phyloP scores from a whole-genome alignment of 139 green algal species.

The Ettlia oleoabundans region DNA sequence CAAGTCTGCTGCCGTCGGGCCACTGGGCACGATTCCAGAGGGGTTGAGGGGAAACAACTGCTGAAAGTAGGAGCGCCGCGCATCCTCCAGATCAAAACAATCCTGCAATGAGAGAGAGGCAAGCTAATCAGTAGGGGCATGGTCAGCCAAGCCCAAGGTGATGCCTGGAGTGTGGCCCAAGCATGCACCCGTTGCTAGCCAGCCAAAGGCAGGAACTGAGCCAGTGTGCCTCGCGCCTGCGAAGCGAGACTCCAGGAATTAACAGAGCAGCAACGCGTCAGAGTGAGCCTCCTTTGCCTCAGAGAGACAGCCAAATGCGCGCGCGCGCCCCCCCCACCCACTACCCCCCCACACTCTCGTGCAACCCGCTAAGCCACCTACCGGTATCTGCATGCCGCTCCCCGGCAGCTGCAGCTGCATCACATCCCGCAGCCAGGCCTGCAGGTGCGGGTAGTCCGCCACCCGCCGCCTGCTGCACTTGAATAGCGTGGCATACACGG shows the following conservation, averaged over 20 bases:
- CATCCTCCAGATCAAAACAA: conserved; percentile 82
- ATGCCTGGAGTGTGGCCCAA: too few relatives aligned
- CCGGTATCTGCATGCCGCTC: conserved; percentile 20
- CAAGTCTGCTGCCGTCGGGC: conserved; percentile 55
- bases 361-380: not conserved
- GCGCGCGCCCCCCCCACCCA: too few relatives aligned
- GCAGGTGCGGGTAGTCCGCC: conserved; percentile 80
- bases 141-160: too few relatives aligned
- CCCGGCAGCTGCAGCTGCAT: conserved; percentile 58
- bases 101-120: not conserved
- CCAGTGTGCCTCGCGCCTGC: too few relatives aligned
- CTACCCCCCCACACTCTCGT: too few relatives aligned
- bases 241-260: too few relatives aligned
- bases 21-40: conserved; percentile 81
- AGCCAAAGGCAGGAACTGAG: too few relatives aligned
- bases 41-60: conserved; percentile 95
- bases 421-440: conserved; percentile 85
- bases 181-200: too few relatives aligned
- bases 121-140: not conserved
- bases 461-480: conserved; percentile 79
- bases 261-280: too few relatives aligned
- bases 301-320: too few relatives aligned
- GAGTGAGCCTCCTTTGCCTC: too few relatives aligned
- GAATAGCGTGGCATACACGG: conserved; percentile 87
- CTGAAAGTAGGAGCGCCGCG: conserved; percentile 76